Evolutionary conservation across 2,329 filamentous ascomycete genomes (phyloP).

Genomic region (Orbilia oligospora): DNA sequence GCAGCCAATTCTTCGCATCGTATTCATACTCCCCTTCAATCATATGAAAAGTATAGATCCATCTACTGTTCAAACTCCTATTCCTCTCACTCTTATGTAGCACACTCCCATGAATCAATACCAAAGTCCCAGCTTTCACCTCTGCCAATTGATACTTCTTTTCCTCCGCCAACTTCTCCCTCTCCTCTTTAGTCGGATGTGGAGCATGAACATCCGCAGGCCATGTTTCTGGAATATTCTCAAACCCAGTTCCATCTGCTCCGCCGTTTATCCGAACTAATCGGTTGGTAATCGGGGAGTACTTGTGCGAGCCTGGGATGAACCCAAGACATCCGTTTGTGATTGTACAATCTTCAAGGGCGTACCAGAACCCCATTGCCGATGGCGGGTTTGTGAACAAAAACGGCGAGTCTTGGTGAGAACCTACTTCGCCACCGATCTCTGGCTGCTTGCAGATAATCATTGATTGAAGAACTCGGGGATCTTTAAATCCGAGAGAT

Average conservation of each 20-base stretch:
- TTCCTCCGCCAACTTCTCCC: conserved; percentile 66
- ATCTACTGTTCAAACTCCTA: conserved; percentile 76
- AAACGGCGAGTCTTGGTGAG: conserved; percentile 94
- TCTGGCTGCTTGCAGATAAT: conserved; percentile 98
- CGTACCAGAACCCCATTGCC: conserved; percentile 97
- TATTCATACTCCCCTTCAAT: conserved; percentile 86
- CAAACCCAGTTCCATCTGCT: conserved; percentile 76
- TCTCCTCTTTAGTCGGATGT: conserved; percentile 64
- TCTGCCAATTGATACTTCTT: conserved; percentile 81
- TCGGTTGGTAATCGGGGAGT: conserved; percentile 78
- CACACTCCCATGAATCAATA: conserved; percentile 95
- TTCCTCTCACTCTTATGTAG: conserved; percentile 98
- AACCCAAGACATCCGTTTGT: conserved; percentile 93
- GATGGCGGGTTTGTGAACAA: conserved; percentile 89
- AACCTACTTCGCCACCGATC: conserved; percentile 90
- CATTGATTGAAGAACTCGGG: conserved; percentile 91
- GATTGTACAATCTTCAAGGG: conserved; percentile 88
- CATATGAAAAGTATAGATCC: conserved; percentile 95
- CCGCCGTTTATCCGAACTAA: conserved; percentile 77
- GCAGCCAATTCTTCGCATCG: conserved; percentile 92
- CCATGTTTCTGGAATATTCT: conserved; percentile 74
- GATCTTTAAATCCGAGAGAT: conserved; percentile 81
- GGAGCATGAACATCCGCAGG: conserved; percentile 14
- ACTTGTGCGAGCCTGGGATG: conserved; percentile 83
- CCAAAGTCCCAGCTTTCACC: conserved; percentile 90